phyloP scores from a whole-genome alignment of 495 filamentous ascomycete genomes.

The Annulohypoxylon maeteangense region DNA sequence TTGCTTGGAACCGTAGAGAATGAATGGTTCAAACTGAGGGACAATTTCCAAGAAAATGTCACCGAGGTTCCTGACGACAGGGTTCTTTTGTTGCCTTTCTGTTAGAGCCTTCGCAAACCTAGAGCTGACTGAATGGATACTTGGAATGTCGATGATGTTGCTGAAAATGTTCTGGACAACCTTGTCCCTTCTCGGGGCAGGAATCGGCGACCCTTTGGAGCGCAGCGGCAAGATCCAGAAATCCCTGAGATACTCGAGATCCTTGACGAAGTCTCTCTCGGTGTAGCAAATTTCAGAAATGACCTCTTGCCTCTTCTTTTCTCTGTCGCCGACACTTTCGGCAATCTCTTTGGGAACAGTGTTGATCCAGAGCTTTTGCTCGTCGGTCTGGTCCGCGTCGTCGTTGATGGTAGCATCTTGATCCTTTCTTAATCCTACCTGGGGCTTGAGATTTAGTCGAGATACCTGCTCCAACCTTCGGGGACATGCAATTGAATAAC shows the following conservation, averaged over 20 bases:
- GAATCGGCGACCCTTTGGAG: constrained; percentile 81
- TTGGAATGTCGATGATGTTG: constrained; percentile 84
- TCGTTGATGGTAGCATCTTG: constrained; percentile 79
- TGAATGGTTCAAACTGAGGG: constrained; percentile 93
- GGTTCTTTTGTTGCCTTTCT: constrained; percentile 85
- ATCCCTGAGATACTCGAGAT: constrained; percentile 95
- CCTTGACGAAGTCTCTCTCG: constrained; percentile 98
- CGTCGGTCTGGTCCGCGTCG: constrained; percentile 85
- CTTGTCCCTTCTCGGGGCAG: constrained; percentile 84
- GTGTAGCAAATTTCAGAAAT: constrained; percentile 99
- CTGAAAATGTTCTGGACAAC: constrained; percentile 96
- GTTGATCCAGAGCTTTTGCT: constrained; percentile 99
- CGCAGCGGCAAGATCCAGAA: constrained; percentile 98
- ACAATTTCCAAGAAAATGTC: constrained; percentile 96
- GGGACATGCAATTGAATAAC: constrained; percentile 98
- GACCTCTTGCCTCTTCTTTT: constrained; percentile 98
- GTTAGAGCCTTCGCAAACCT: constrained; percentile 87
- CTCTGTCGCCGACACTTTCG: constrained; percentile 84
- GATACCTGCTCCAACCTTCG: constrained; percentile 94
- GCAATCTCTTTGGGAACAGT: constrained; percentile 95
- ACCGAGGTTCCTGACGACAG: constrained; percentile 88
- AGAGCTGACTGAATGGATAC: constrained; percentile 88
- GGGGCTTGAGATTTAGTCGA: constrained; percentile 88
- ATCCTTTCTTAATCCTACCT: constrained; percentile 84
- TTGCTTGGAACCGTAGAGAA: constrained; percentile 95